Conservation (phyloP, 805 yeast genomes). For the Kluyveromyces aestuarii region DNA sequence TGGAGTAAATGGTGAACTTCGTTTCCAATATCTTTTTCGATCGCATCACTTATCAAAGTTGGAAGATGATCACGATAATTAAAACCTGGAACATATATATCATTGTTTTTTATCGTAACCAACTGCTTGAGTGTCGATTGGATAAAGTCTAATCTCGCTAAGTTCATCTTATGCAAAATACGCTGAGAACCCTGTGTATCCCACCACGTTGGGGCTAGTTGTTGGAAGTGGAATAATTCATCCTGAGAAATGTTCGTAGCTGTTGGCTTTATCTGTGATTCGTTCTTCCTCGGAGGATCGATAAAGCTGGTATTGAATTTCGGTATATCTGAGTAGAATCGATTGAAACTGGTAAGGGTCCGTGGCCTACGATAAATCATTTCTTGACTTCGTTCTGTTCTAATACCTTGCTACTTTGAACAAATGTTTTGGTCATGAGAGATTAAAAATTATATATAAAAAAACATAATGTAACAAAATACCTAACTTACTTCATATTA, state of each 20-base stretch:
- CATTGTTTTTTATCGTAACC: constrained; percentile 24
- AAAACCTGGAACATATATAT: constrained; percentile 71
- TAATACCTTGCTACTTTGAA: neutral
- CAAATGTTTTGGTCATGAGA: neutral
- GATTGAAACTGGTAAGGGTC: neutral
- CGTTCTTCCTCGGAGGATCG: neutral
- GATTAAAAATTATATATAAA: too few relatives aligned
- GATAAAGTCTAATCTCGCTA: constrained; percentile 81
- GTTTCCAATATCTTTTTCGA: constrained; percentile 45
- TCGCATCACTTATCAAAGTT: constrained; percentile 36
- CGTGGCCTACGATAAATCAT: neutral
- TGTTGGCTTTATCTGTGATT: neutral
- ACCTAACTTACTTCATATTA: too few relatives aligned
- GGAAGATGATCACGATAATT: constrained; percentile 57
- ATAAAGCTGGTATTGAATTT: neutral
- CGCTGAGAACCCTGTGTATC: constrained; percentile 89
- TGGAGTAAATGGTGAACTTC: constrained; percentile 25
- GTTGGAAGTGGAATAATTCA: constrained; percentile 75
- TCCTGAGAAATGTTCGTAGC: constrained; percentile 29
- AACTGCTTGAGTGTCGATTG: constrained; percentile 41
- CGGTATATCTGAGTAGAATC: neutral
- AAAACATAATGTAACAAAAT: too few relatives aligned
- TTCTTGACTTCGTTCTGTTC: neutral
- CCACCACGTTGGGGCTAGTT: constrained; percentile 97
- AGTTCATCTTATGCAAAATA: constrained; percentile 89